Base-by-base conservation (phyloP, 2,329 filamentous ascomycete species). In the Fusarium metavorans region DNA sequence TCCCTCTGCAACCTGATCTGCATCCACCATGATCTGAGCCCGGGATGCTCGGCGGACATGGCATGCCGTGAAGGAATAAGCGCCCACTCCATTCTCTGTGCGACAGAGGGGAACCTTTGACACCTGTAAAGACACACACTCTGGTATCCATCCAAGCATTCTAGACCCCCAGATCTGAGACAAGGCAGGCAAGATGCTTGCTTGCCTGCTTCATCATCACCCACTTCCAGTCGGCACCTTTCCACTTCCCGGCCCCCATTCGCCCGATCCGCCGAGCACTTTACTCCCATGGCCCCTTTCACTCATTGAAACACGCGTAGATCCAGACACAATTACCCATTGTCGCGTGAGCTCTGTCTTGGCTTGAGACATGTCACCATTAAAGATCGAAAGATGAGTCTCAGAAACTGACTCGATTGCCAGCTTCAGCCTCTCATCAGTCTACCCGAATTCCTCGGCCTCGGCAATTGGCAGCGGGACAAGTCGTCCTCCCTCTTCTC, bases 381-480 rank as follows among this genome's bases (percentile, higher is more conserved):
- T 20, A 66, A 18, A 75, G 68, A 50, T 70, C 68, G 58, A 66
- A 66, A 73, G 72, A 48, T 66, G 50, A 48, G 57, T 41, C 50
- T 64, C 57, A 45, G 64, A 32, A 41, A n/a, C 64, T 59, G 7
- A 43, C 23, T 16, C 30, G 10, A 58, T 13, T 23, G 32, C 32
- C 23, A n/a, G 39, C 39, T 50, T 18, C 14, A 67, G 18, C 30
- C 30, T 27, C 48, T 30, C 45, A 57, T 35, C 59, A 48, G 18
- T 18, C 37, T 30, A 45, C 50, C 56, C 23, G 10, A 30, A 32
- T 32, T 58, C 41, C 54, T 67, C 54, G 67, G 70, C 35, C 62
- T 50, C 50, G 34, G 43, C 27, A 64, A 66, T 57, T 64, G 18
- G 27, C n/a, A 50, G 43, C 43, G 20, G 39, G 7, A 14, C 43